Base-by-base conservation (phyloP, 148 eudicot species). In the Chenopodium album region DNA sequence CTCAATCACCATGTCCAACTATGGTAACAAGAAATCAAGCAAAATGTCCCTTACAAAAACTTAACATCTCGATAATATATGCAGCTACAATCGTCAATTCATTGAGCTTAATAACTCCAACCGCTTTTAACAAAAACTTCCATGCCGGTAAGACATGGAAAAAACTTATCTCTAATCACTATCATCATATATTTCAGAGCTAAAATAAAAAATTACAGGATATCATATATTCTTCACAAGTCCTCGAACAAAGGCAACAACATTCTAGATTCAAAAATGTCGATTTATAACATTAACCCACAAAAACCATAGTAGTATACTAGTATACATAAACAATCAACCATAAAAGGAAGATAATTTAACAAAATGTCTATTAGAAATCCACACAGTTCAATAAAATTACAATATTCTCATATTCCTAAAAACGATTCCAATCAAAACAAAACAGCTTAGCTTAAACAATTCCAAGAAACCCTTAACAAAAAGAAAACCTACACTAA, bases 11-110 rank as follows among this genome's bases (percentile, higher is more conserved):
- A 46, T 71, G 26, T 52, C 37, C 78, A 62, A 52, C 60, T 29
- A 26, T 66, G 31, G n/a, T 11, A 44, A 46, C n/a, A 46, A 22
- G 34, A 78, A 70, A 80, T 78, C 80, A 13, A 59, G 60, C 28
- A 72, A 28, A 56, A 14, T 17, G 23, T 7, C 66, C 11, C 44
- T 46, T 59, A 59, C 71, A 65, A 20, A 70, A 47, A 69, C 34
- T 19, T 4, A 29, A 9, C 34, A n/a, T 71, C 34, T 23, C 17
- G 2, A 71, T 37, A 54, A 80, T 29, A 31, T 14, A 23, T n/a
- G 74, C 26, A 29, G 34, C 1, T 47, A 16, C 20, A 20, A 80
- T 54, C 31, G 20, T 47, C 26, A 60, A 60, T 23, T 47, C 59
- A 34, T 32, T 34, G 20, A 22, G 62, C 62, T 56, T 14, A 56